Conservation (phyloP, 2,329 filamentous ascomycete genomes). For the Verticillium nubilum region DNA sequence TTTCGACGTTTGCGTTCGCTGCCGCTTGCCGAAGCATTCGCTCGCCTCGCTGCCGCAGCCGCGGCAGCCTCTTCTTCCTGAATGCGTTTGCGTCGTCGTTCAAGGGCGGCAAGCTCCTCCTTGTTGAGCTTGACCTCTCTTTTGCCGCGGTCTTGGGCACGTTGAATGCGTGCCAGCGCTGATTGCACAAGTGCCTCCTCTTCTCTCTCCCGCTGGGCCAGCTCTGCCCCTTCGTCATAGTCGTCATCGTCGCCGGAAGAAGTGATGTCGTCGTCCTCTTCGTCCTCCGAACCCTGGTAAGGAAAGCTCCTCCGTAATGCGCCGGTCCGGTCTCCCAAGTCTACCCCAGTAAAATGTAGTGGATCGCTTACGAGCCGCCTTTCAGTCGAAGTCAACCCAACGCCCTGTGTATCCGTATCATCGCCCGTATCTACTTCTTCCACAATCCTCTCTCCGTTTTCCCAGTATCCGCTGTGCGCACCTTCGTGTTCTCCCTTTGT, state of each 20-base stretch:
- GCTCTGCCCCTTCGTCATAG: constrained; percentile 43
- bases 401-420: constrained; percentile 49
- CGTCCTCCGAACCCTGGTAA: constrained; percentile 29
- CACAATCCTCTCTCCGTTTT: constrained; percentile 45
- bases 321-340: constrained; percentile 40
- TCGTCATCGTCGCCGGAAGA: constrained; percentile 35
- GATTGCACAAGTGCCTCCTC: constrained; percentile 74
- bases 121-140: constrained; percentile 74
- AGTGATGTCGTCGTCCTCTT: constrained; percentile 37
- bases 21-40: constrained; percentile 14
- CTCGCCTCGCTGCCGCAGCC: constrained; percentile 5
- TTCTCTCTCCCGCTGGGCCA: constrained; percentile 51
- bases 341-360: constrained; percentile 55
- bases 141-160: constrained; percentile 70
- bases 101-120: constrained; percentile 75
- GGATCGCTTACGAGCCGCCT: constrained; percentile 54
- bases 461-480: constrained; percentile 32
- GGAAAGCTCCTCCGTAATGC: constrained; percentile 31
- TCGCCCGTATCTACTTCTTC: constrained; percentile 63
- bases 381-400: constrained; percentile 41
- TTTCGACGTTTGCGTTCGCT: constrained; percentile 32
- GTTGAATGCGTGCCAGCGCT: constrained; percentile 74
- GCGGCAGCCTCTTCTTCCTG: constrained; percentile 36
- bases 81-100: constrained; percentile 59
- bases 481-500: constrained; percentile 44